Conservation (phyloP, 495 filamentous ascomycete species). For the Penicillium steckii region DNA sequence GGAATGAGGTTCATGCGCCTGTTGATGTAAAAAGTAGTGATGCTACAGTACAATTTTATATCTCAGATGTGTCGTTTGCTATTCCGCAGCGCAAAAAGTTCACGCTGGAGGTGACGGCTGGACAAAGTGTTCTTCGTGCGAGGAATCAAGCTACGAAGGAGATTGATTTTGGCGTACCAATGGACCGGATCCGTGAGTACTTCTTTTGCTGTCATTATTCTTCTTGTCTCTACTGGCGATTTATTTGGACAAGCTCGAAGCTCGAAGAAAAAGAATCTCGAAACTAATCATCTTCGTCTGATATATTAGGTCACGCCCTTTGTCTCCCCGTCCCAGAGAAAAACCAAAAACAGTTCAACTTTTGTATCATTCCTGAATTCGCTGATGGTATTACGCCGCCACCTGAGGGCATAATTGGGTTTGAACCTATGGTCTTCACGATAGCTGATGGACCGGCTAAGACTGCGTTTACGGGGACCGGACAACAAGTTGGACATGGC, state of each 20-base stretch:
- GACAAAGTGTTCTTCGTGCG: constrained; percentile 62
- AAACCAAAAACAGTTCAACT: constrained; percentile 82
- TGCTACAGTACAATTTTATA: constrained; percentile 44
- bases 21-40: constrained; percentile 41
- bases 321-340: constrained; percentile 92
- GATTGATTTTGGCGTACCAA: constrained; percentile 67
- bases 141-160: constrained; percentile 60
- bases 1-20: constrained; percentile 34
- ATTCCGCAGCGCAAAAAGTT: constrained; percentile 94
- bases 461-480: constrained; percentile 38
- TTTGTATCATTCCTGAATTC: constrained; percentile 72
- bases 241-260: no score
- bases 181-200: constrained; percentile 71
- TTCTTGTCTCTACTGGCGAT: no score
- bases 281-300: constrained; percentile 7
- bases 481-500: constrained; percentile 40
- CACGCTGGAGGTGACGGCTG: constrained; percentile 66
- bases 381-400: constrained; percentile 54
- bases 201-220: background rate
- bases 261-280: no score
- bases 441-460: constrained; percentile 73
- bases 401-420: constrained; percentile 30
- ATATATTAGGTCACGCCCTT: constrained; percentile 62
- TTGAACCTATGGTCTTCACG: constrained; percentile 83
- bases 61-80: constrained; percentile 71